These are phyloP conservation scores for Gossypium trilobum DNA, from an alignment of 441 rosid genomes.

Conservation along the genomic window DNA sequence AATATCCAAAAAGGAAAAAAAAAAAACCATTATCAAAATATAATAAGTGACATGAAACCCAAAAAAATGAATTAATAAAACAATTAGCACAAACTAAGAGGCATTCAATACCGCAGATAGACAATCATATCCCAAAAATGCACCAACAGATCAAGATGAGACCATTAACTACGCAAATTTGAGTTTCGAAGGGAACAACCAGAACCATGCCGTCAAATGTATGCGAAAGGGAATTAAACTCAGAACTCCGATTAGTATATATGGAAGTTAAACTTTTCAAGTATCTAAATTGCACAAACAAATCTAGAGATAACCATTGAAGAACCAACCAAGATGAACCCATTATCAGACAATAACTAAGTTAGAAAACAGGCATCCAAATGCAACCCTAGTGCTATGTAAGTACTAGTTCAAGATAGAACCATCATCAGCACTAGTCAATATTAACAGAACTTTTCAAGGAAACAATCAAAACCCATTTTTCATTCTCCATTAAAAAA, in stretches of 20 bases:
- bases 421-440: background rate
- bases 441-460: background rate
- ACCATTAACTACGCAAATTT: background rate
- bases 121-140: background rate
- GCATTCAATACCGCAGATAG: background rate
- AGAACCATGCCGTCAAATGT: background rate
- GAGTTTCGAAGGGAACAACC: background rate
- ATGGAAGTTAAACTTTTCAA: background rate
- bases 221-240: background rate
- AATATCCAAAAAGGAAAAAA: background rate
- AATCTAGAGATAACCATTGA: background rate
- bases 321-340: background rate
- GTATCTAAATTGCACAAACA: background rate
- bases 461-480: background rate
- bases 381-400: background rate
- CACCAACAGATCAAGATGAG: background rate
- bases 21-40: background rate
- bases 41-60: background rate
- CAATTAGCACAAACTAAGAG: background rate
- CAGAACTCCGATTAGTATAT: background rate
- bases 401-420: background rate
- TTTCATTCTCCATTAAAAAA: conserved; percentile 1
- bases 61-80: background rate
- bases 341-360: background rate
- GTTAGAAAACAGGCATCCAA: background rate